phyloP scores from a whole-genome alignment of 2,329 filamentous ascomycete genomes.

The Ophiostoma piceae region DNA sequence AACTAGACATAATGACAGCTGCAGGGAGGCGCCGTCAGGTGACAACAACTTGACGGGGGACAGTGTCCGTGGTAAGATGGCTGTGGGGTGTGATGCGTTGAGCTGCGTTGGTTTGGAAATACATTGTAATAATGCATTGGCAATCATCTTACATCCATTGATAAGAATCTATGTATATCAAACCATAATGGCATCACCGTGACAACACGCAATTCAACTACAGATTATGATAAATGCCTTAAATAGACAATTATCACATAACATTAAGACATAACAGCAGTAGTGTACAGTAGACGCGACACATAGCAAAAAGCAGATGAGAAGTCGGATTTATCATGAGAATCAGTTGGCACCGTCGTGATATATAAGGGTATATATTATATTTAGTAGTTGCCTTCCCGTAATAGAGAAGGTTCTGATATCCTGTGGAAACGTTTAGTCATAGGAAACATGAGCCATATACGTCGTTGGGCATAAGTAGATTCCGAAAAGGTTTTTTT shows the following conservation, averaged over 20 bases:
- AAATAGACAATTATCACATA: too few relatives aligned
- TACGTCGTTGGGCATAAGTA: constrained; percentile 15
- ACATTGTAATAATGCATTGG: too few relatives aligned
- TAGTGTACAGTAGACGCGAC: background rate
- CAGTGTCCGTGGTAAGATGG: background rate
- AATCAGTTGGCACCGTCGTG: background rate
- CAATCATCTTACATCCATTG: too few relatives aligned
- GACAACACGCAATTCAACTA: too few relatives aligned
- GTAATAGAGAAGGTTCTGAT: constrained; percentile 6
- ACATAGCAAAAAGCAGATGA: too few relatives aligned
- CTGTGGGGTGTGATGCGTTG: too few relatives aligned
- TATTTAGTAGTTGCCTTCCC: constrained; percentile 7
- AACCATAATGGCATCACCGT: too few relatives aligned
- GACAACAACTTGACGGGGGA: background rate
- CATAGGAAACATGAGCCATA: constrained; percentile 19
- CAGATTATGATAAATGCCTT: too few relatives aligned
- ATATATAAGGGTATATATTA: constrained; percentile 9
- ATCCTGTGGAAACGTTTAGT: constrained; percentile 23
- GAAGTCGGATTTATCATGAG: background rate
- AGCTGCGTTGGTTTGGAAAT: too few relatives aligned
- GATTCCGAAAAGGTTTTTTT: constrained; percentile 19
- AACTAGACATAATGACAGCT: background rate
- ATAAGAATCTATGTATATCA: too few relatives aligned
- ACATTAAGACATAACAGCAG: too few relatives aligned
- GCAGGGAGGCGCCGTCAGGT: background rate